Evolutionary conservation across 2,329 filamentous ascomycete genomes (phyloP).

Genomic region (Beauveria sp.): DNA sequence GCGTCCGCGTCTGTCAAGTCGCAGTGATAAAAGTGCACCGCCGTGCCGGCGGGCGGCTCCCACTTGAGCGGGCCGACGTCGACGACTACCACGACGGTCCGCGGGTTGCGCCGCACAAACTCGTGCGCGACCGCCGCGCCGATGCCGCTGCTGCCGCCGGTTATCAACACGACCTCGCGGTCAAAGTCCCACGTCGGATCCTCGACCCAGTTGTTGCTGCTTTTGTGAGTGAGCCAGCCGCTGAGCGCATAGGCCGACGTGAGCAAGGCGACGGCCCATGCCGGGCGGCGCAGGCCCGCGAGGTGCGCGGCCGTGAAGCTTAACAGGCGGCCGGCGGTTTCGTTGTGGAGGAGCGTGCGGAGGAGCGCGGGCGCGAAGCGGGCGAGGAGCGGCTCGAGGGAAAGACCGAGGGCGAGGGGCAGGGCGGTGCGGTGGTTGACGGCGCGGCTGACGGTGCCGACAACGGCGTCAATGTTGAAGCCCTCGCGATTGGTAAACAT

Average conservation of each 20-base stretch:
- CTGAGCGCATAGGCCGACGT: slow-evolving; percentile 17
- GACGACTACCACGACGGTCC: slow-evolving; percentile 25
- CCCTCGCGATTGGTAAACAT: slow-evolving; percentile 19
- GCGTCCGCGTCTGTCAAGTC: slow-evolving; percentile 27
- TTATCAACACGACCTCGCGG: slow-evolving; percentile 32
- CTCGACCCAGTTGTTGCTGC: slow-evolving; percentile 20
- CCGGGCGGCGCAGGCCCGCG: neutral
- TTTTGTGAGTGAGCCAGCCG: slow-evolving; percentile 17
- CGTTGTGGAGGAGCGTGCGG: neutral
- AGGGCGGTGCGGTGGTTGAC: slow-evolving; percentile 17
- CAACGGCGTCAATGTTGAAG: slow-evolving; percentile 19
- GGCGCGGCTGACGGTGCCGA: slow-evolving; percentile 14
- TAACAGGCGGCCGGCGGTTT: neutral
- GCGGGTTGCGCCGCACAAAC: slow-evolving; percentile 19
- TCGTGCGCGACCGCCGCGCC: slow-evolving; percentile 25
- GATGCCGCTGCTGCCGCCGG: slow-evolving; percentile 33
- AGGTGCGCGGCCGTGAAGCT: neutral
- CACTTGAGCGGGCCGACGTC: slow-evolving; percentile 26
- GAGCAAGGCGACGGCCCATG: slow-evolving; percentile 11
- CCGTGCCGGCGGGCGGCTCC: slow-evolving; percentile 15
- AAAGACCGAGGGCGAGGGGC: slow-evolving; percentile 14
- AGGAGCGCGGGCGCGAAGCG: slow-evolving; percentile 4
- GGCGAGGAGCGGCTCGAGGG: slow-evolving; percentile 7
- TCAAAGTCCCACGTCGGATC: slow-evolving; percentile 24
- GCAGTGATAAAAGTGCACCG: slow-evolving; percentile 25